Conservation (phyloP, 768 basidiomycete species). For the Sporobolomyces pararoseus region DNA sequence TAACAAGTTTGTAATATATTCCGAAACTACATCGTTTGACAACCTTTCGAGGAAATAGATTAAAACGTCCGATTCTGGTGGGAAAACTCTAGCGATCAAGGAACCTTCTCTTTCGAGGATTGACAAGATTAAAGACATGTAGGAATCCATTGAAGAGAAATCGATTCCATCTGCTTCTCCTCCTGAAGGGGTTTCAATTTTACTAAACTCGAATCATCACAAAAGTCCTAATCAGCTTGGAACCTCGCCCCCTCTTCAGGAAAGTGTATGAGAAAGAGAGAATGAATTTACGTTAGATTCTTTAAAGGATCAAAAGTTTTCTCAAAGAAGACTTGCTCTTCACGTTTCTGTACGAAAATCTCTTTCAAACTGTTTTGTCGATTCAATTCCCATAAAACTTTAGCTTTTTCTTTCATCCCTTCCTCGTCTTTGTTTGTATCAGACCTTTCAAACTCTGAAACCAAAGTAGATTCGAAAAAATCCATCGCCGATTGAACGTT, state of each 20-base stretch:
- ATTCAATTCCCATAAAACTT: slow-evolving; percentile 74
- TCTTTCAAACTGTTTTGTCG: slow-evolving; percentile 86
- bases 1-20: slow-evolving; percentile 76
- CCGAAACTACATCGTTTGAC: slow-evolving; percentile 73
- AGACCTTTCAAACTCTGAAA: slow-evolving; percentile 84
- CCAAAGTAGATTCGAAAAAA: slow-evolving; percentile 76
- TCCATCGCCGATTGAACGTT: slow-evolving; percentile 76
- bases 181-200: slow-evolving; percentile 46
- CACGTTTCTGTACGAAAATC: slow-evolving; percentile 87
- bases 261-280: slow-evolving; percentile 61
- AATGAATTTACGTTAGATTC: slow-evolving; percentile 56
- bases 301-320: slow-evolving; percentile 73
- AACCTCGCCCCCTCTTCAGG: too few species aligned
- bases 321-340: slow-evolving; percentile 90
- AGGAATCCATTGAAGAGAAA: slow-evolving; percentile 90
- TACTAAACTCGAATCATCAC: too few species aligned
- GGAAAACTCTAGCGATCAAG: slow-evolving; percentile 80
- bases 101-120: slow-evolving; percentile 71
- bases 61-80: slow-evolving; percentile 69
- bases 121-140: slow-evolving; percentile 66
- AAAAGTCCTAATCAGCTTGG: too few species aligned
- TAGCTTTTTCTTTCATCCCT: slow-evolving; percentile 75
- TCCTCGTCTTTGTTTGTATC: slow-evolving; percentile 69
- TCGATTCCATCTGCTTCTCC: slow-evolving; percentile 58
- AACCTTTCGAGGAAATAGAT: slow-evolving; percentile 77